Evolutionary conservation across 306 rosid genomes (phyloP), one percentile per base, ranked within the genome.

Genomic region (Elaeagnus macrophylla): DNA sequence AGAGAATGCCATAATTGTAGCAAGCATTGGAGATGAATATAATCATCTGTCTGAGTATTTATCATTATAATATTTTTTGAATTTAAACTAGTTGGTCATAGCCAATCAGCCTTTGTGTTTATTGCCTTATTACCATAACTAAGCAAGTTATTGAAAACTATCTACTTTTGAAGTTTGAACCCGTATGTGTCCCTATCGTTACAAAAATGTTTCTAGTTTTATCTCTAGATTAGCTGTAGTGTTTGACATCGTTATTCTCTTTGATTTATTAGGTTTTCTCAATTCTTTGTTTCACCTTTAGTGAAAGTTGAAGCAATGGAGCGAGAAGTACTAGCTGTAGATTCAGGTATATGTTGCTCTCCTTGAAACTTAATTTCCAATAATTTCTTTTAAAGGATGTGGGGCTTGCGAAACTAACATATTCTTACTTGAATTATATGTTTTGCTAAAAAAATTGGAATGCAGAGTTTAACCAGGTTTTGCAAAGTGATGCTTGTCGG

Each of bases 221-320:
- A 19, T 25, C 48, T 45, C 55, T 25, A 20, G 40, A 8, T 65
- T 39, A 39, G 37, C 9, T 48, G 20, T 25, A 48, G 17, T 25
- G 37, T 17, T 65, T 58, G 10, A 10, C 16, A 42, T 36, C 51
- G 39, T 57, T 42, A 14, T 48, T 53, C 45, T 53, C 39, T 67
- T 71, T 64, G 40, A 32, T 58, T 41, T 12, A 58, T 67, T 81
- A 91, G 99, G 75, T 91, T 91, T 71, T 91, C 99, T 60, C 94
- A 74, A 79, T 91, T 91, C 82, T 91, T 91, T 72, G 78, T 87
- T 65, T 91, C 99, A 63, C 99, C 96, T 37, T 80, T 91, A 45
- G 93, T 91, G 39, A 91, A 91, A 77, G 62, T 7, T 66, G 96
- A 91, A 61, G 99, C 96, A 56, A 87, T 87, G 96, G 99, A 86